Conservation (phyloP, 495 filamentous ascomycete species). For the Immersiella caudata region DNA sequence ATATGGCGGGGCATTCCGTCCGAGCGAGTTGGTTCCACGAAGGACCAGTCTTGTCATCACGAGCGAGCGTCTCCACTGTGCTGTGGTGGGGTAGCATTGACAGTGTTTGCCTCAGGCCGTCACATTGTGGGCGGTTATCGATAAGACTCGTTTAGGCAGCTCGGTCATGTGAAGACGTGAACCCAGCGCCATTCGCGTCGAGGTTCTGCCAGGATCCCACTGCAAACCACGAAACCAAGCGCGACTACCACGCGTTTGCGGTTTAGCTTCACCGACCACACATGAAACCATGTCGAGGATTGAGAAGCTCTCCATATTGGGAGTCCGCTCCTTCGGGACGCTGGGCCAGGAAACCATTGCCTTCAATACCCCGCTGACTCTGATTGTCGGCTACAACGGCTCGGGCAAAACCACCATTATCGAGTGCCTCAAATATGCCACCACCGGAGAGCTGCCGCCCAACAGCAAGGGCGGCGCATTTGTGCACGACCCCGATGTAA, state of each 20-base stretch:
- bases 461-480: constrained; percentile 95
- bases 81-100: background rate
- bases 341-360: constrained; percentile 75
- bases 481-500: constrained; percentile 89
- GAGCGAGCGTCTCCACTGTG: background rate
- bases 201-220: background rate
- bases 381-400: constrained; percentile 96
- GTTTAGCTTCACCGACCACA: constrained; percentile 12
- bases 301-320: constrained; percentile 83
- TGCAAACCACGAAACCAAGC: background rate
- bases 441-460: constrained; percentile 89
- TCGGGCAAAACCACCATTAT: constrained; percentile 99
- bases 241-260: constrained; percentile 3
- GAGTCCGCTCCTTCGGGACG: constrained; percentile 91
- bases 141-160: background rate
- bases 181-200: background rate
- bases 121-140: background rate
- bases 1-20: background rate
- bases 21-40: background rate
- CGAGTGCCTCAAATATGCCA: constrained; percentile 98
- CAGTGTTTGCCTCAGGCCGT: too few species aligned
- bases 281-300: constrained; percentile 65
- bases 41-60: background rate
- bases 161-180: background rate
- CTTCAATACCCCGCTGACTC: constrained; percentile 85